Evolutionary conservation across 441 rosid species (phyloP), one percentile per base, ranked within the genome.

Genomic region (Pelargonium australe): DNA sequence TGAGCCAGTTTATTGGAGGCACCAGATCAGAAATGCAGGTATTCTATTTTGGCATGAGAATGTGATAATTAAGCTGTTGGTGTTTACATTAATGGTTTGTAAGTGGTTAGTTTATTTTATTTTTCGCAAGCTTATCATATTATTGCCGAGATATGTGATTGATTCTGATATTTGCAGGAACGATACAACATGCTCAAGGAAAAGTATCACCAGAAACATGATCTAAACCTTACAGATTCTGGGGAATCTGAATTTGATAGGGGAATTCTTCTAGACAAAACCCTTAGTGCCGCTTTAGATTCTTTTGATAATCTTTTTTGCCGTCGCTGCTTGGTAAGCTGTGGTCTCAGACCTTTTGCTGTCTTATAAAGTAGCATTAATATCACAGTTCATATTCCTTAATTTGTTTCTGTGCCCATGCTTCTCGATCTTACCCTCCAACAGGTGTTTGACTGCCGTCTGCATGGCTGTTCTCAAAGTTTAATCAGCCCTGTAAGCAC

Each of bases 301-400:
- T 79, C 88, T 76, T 74, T 78, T 76, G 89, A 88, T 80, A 92
- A 89, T 79, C 82, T 75, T 61, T 88, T 85, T 74, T 93, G 98
- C 73, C 98, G 97, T 60, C 98, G 93, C 73, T 93, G 98, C 84
- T 75, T 89, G 91, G 97, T 91, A 85, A 53, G 11, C 2, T 67
- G 70, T 72, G 19, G 68, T 75, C 45, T 51, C 69, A 74, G 49
- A 69, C 65, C 74, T 55, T 64, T 69, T 40, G 11, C 66, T 34
- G 51, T 71, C 13, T 64, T 68, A 63, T 64, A 61, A 41, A 75
- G 44, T 53, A 43, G 66, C 17, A 7, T 63, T 55, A 65, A 12
- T 5, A 63, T 69, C 63, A 6, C 0, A 20, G 12, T 65, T 60
- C 49, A 64, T 69, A 6, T 57, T 66, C 57, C 66, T 73, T 73